These are phyloP conservation scores for Endogone sp. DNA, from an alignment of 192 early-diverging fungal species.

Conservation along the genomic window DNA sequence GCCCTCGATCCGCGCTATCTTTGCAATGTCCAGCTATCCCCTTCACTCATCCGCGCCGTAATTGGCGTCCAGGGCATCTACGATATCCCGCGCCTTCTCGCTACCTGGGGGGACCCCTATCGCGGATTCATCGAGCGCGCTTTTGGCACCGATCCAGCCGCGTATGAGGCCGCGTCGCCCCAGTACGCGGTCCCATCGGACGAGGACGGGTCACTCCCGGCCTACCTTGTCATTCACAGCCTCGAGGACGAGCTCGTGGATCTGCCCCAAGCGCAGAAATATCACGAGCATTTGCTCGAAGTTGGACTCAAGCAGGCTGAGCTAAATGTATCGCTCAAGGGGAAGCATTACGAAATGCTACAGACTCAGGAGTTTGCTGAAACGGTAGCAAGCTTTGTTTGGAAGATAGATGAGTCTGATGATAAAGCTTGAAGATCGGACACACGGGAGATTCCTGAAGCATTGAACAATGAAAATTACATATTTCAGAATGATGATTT, in stretches of 20 bases:
- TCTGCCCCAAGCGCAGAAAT: constrained; percentile 47
- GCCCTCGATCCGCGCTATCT: constrained; percentile 43
- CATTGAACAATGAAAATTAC: not conserved
- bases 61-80: constrained; percentile 85
- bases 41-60: constrained; percentile 44
- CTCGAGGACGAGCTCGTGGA: constrained; percentile 67
- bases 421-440: not conserved
- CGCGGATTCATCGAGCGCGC: constrained; percentile 67
- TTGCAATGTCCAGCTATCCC: constrained; percentile 4
- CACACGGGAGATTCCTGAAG: not conserved
- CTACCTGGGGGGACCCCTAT: constrained; percentile 63
- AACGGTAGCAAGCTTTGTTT: constrained; percentile 26
- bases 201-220: constrained; percentile 8
- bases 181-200: constrained; percentile 18
- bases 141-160: constrained; percentile 49
- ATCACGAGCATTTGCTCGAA: constrained; percentile 25
- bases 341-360: constrained; percentile 33
- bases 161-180: constrained; percentile 45
- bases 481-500: not conserved
- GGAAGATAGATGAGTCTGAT: not conserved
- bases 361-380: constrained; percentile 22
- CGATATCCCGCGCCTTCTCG: constrained; percentile 62
- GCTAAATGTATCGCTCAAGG: constrained; percentile 20
- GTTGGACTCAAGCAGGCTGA: constrained; percentile 11
- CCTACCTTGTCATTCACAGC: constrained; percentile 65